phyloP scores from a whole-genome alignment of 2,329 filamentous ascomycete genomes.

The Ophiosphaerella narmari region DNA sequence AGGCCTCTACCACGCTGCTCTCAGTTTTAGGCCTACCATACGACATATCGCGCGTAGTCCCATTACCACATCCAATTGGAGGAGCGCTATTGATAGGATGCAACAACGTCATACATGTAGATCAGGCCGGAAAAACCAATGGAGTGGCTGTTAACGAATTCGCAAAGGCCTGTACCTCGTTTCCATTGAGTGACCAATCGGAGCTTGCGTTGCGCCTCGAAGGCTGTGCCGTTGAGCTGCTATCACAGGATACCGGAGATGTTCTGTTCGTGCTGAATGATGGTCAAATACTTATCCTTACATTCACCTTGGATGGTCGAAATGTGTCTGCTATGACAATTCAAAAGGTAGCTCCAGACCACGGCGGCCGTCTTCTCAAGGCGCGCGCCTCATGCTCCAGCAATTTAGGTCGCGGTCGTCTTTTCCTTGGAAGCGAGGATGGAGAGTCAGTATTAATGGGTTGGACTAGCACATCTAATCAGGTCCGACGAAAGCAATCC shows the following conservation, averaged over 20 bases:
- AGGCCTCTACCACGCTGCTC: slow-evolving; percentile 88
- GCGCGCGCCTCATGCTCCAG: slow-evolving; percentile 71
- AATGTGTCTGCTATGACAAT: slow-evolving; percentile 88
- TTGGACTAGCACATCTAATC: slow-evolving; percentile 69
- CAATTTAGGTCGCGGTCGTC: slow-evolving; percentile 66
- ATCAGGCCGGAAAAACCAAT: slow-evolving; percentile 92
- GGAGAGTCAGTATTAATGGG: slow-evolving; percentile 80
- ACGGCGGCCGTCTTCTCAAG: slow-evolving; percentile 66
- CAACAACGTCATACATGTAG: slow-evolving; percentile 93
- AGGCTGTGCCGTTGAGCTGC: slow-evolving; percentile 74
- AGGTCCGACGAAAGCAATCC: slow-evolving; percentile 63
- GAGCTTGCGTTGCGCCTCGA: slow-evolving; percentile 80
- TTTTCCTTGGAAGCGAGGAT: slow-evolving; percentile 87
- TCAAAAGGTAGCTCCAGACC: slow-evolving; percentile 64
- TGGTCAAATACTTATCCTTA: slow-evolving; percentile 74
- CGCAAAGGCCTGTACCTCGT: slow-evolving; percentile 79
- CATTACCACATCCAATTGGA: slow-evolving; percentile 83
- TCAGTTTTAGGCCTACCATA: slow-evolving; percentile 85
- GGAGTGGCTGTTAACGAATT: slow-evolving; percentile 93
- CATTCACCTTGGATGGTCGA: slow-evolving; percentile 85
- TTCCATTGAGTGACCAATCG: slow-evolving; percentile 84
- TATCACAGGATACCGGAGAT: slow-evolving; percentile 79
- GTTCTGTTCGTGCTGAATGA: slow-evolving; percentile 80
- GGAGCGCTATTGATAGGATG: slow-evolving; percentile 83
- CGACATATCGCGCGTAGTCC: slow-evolving; percentile 81